Conservation (phyloP, 164 flowering plant species). For the Protea cynaroides region DNA sequence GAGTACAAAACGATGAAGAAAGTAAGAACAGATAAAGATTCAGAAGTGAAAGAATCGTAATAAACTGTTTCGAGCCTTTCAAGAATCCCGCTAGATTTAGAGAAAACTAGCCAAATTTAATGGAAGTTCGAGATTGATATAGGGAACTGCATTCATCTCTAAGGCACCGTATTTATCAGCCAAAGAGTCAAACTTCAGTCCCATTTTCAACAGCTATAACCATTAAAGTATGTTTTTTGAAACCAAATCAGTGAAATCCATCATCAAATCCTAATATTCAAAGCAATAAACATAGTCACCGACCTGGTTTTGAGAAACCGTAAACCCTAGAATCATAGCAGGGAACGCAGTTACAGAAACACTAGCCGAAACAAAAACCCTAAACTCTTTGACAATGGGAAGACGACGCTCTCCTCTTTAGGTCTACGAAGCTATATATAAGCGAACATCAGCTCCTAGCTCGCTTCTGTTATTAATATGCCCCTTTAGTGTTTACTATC, state of each 20-base stretch:
- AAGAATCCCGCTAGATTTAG: background rate
- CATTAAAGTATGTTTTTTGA: background rate
- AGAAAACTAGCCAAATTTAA: background rate
- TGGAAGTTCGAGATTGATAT: background rate
- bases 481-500: too few species aligned
- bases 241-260: background rate
- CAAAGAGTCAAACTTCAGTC: constrained; percentile 20
- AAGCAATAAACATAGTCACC: too few species aligned
- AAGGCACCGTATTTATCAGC: constrained; percentile 8
- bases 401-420: too few species aligned
- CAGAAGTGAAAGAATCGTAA: too few species aligned
- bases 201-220: background rate
- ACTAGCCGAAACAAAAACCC: background rate
- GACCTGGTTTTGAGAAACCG: too few species aligned
- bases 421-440: too few species aligned
- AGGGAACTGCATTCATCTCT: constrained; percentile 18
- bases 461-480: too few species aligned
- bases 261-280: background rate
- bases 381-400: background rate
- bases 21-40: too few species aligned
- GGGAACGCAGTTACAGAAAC: background rate
- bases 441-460: too few species aligned
- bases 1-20: too few species aligned
- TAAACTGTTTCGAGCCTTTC: background rate
- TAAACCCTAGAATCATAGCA: too few species aligned